Base-by-base conservation (phyloP, 1,284 basidiomycete species). In the Meripilus lineatus region DNA sequence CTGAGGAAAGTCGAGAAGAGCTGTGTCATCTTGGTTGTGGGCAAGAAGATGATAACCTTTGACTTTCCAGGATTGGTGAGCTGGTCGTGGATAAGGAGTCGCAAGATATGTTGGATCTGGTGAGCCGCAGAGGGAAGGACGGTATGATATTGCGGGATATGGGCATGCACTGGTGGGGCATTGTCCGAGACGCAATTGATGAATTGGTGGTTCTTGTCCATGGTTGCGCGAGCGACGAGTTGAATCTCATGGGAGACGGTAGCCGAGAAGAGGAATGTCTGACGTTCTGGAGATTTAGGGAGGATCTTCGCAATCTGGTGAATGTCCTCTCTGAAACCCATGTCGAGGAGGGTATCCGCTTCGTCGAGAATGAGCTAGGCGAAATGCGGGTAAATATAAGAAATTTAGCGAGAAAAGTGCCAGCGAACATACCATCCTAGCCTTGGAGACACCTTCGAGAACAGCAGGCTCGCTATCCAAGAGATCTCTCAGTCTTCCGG, bases 231-330 rank as follows among this genome's bases (percentile, higher is more conserved):
- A 0, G 84, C 81, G 38, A 89, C 66, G 53, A 85, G 74, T 40
- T 74, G 81, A 56, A 84, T 85, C 42, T 64, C 69, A 34, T 64
- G 77, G 45, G 75, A 89, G 55, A 79, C 80, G 48, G 75, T 97
- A 8, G 95, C 94, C n/a, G 90, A 94, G 69, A 98, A 96, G 50
- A 99, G 73, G 71, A 97, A 88, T 0, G 93, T 98, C 61, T 94
- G 91, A 17, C 94, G 81, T 45, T 82, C 63, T 0, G 80, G 75
- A 2, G 71, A 63, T 25, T 70, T 66, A 14, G 90, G 89, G n/a
- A 98, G 71, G 53, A 74, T 74, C 2, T 70, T 57, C 25, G 79
- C 68, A 56, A 98, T 93, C 1, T 74, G 77, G 30, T 91, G 79
- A 36, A 99, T 82, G 53, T 96, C 93, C 36, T 88, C 80, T 7